Evolutionary conservation across 192 early-diverging fungal species (phyloP), one percentile per base, ranked within the genome.

Genomic region (Mortierella hygrophila): DNA sequence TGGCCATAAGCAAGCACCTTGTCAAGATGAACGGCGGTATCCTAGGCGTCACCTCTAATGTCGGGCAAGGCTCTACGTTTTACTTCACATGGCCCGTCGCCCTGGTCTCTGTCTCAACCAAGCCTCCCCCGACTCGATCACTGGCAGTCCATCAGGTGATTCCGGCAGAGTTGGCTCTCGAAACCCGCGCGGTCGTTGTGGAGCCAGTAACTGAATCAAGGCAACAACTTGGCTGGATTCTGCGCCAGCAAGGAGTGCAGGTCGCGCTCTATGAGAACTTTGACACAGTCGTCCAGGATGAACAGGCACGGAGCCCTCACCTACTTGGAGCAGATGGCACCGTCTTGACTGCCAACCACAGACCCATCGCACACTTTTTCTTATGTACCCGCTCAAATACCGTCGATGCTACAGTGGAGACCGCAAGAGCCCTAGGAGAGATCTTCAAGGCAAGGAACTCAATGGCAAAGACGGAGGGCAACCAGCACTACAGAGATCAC

Each of bases 1-100:
- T 97, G 40, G 92, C 92, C 47, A 97, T 97, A 54, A 94, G 92
- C 54, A 93, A 94, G 81, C 91, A 93, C 47, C 87, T 97, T 16
- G 92, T 93, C 29, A 90, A 91, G 87, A 90, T 95, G 74, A 91
- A 94, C 68, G 94, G 93, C 10, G 96, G 96, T 15, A 77, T 90
- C 40, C 90, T 96, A 41, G 90, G 90, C 35, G 94, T 96, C 29
- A 89, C 93, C 68, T 92, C 92, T 72, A 90, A 92, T 76, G 83
- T 90, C 23, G 92, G 92, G 8, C 80, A 90, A 68, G 94, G 95
- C 37, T 94, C 93, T 10, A 92, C 89, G 52, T 96, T 96, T 85
- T 92, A 89, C 74, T 94, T 96, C 69, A 94, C 93, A 4, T 88
- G 89, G 89, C 80, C 84, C 8, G 44, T 82, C 29, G 13, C 63